phyloP scores from a whole-genome alignment of 495 filamentous ascomycete species.

The Xylaria cubensis region DNA sequence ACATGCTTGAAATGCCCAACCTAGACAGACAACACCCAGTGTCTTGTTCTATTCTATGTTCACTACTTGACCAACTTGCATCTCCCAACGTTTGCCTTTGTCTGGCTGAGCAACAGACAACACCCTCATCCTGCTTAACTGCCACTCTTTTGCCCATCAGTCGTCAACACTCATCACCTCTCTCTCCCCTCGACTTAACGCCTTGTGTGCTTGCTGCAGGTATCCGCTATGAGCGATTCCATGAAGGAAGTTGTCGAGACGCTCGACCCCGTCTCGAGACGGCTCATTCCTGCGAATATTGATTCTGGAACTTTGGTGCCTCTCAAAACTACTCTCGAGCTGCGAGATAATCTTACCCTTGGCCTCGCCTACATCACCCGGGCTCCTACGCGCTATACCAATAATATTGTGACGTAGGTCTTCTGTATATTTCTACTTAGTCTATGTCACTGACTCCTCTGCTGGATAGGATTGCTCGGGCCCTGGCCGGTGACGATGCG shows the following conservation, averaged over 20 bases:
- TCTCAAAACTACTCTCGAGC: slow-evolving; percentile 62
- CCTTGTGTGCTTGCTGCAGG: slow-evolving; percentile 31
- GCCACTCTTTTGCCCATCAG: slow-evolving; percentile 7
- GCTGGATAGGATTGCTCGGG: slow-evolving; percentile 31
- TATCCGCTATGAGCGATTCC: slow-evolving; percentile 44
- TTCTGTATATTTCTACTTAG: background rate
- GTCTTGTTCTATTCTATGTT: slow-evolving; percentile 9
- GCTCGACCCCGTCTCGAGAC: slow-evolving; percentile 41
- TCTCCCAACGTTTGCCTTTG: slow-evolving; percentile 5
- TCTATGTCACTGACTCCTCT: slow-evolving; percentile 28
- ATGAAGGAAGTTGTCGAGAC: slow-evolving; percentile 43
- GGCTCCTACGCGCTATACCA: slow-evolving; percentile 59
- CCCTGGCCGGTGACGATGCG: slow-evolving; percentile 36
- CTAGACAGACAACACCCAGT: background rate
- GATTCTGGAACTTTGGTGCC: slow-evolving; percentile 51
- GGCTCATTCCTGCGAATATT: slow-evolving; percentile 37
- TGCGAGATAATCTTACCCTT: slow-evolving; percentile 53
- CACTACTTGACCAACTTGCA: slow-evolving; percentile 3
- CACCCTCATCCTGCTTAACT: background rate
- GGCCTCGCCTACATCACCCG: slow-evolving; percentile 60
- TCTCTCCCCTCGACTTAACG: slow-evolving; percentile 27
- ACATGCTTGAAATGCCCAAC: slow-evolving; percentile 13
- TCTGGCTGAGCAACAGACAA: background rate
- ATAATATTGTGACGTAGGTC: slow-evolving; percentile 59
- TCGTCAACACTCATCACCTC: background rate